Conservation (phyloP, 2,329 filamentous ascomycete genomes). For the Leptographium procerum region DNA sequence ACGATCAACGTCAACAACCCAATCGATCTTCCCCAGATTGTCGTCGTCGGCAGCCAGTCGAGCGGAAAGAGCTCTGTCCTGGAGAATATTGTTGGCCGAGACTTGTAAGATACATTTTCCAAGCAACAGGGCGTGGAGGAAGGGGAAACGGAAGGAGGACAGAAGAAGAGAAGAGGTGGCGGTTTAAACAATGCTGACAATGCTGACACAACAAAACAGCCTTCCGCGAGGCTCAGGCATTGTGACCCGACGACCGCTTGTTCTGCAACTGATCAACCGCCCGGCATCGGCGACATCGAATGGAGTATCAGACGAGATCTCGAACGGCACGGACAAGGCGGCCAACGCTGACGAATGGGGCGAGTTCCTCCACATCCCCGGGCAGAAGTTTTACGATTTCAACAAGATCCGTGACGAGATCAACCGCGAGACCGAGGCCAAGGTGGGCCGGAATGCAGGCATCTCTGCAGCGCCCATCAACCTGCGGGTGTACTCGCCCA, state of each 20-base stretch:
- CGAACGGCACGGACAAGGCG: constrained; percentile 64
- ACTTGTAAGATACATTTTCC: constrained; percentile 59
- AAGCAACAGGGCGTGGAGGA: too few species aligned
- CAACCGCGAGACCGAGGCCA: constrained; percentile 59
- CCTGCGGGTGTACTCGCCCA: constrained; percentile 94
- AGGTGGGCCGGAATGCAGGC: constrained; percentile 83
- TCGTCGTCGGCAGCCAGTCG: constrained; percentile 94
- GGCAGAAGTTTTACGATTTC: constrained; percentile 83
- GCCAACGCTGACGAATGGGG: constrained; percentile 95
- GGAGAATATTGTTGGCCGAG: constrained; percentile 96
- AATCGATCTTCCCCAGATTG: constrained; percentile 97
- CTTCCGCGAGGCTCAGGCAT: constrained; percentile 95
- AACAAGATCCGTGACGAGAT: constrained; percentile 98
- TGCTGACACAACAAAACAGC: constrained; percentile 38
- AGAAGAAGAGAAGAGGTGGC: not conserved
- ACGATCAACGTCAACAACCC: constrained; percentile 98
- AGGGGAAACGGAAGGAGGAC: too few species aligned
- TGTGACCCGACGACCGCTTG: constrained; percentile 87
- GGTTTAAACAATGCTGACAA: not conserved
- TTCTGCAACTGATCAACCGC: constrained; percentile 96
- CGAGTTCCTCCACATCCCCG: constrained; percentile 93
- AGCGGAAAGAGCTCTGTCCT: constrained; percentile 98
- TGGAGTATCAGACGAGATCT: constrained; percentile 56
- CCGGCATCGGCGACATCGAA: constrained; percentile 55
- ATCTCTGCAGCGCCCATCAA: constrained; percentile 98